Conservation (phyloP, 805 yeast genomes). For the Ogataea pini region DNA sequence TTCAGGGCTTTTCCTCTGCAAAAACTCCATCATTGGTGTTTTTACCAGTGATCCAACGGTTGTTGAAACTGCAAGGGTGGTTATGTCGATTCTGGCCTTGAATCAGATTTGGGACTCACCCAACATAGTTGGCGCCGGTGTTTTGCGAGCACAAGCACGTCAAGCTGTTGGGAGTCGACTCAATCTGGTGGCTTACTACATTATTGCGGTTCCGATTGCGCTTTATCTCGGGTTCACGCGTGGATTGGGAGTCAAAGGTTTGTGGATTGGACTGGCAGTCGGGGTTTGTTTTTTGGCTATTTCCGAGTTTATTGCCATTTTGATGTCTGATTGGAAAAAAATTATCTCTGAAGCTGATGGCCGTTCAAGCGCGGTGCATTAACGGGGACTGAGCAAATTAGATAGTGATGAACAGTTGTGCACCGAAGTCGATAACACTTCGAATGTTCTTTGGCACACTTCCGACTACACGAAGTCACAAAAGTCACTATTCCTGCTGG, state of each 20-base stretch:
- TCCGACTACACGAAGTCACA: too few relatives aligned
- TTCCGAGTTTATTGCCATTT: constrained; percentile 2
- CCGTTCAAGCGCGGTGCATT: not conserved
- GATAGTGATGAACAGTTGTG: too few relatives aligned
- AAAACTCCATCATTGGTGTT: constrained; percentile 14
- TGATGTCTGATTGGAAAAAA: constrained; percentile 10
- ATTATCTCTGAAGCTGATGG: constrained; percentile 14
- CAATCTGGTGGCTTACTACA: constrained; percentile 57
- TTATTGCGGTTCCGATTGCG: constrained; percentile 63
- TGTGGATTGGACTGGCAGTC: constrained; percentile 26
- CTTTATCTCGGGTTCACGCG: constrained; percentile 50
- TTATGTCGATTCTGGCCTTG: constrained; percentile 23
- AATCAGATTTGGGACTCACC: constrained; percentile 45
- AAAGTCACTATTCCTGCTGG: too few relatives aligned
- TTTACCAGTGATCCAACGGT: constrained; percentile 25
- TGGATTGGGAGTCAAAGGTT: constrained; percentile 36
- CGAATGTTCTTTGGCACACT: too few relatives aligned
- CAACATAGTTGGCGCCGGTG: constrained; percentile 44
- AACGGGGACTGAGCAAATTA: too few relatives aligned
- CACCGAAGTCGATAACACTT: too few relatives aligned
- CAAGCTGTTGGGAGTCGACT: constrained; percentile 49
- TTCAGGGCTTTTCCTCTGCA: constrained; percentile 14
- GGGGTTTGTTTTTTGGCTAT: constrained; percentile 2
- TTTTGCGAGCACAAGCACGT: constrained; percentile 51
- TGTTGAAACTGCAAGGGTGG: constrained; percentile 10